Percentiles rank a stretch among this genome's conserved stretches.
Conservation (phyloP, 495 filamentous ascomycete species). For the Aspergillus funiculosus region DNA sequence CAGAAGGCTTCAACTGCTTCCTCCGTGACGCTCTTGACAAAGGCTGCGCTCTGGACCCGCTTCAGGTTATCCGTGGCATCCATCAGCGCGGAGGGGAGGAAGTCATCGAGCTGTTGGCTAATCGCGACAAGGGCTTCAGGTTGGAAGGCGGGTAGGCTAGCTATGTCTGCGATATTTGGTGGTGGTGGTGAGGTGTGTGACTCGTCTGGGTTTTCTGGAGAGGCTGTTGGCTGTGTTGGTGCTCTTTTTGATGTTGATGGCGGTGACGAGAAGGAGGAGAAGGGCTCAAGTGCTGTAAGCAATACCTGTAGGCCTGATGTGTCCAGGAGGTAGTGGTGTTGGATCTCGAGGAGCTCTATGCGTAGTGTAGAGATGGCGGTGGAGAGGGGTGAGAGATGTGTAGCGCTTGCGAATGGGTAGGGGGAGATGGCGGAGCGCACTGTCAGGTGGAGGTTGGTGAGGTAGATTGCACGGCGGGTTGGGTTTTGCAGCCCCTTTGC, state of each 20-base stretch:
- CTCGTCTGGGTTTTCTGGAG: constrained; percentile 33
- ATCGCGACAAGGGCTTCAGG: constrained; percentile 55
- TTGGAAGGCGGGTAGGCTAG: constrained; percentile 54
- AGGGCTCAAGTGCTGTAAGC: constrained; percentile 55
- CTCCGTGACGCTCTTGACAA: constrained; percentile 71
- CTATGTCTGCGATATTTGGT: constrained; percentile 46
- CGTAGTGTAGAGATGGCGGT: constrained; percentile 36
- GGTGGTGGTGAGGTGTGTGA: no score
- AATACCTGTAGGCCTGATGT: constrained; percentile 69
- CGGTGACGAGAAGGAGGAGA: no score
- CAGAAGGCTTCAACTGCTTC: constrained; percentile 84
- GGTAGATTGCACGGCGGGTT: constrained; percentile 62
- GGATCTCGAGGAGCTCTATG: constrained; percentile 38
- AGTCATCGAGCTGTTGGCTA: constrained; percentile 79
- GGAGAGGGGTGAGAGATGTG: constrained; percentile 32
- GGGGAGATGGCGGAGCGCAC: constrained; percentile 37
- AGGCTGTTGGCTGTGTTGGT: constrained; percentile 17
- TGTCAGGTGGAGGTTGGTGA: constrained; percentile 71
- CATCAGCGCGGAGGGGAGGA: constrained; percentile 87
- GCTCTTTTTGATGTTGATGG: no score
- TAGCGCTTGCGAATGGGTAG: constrained; percentile 42
- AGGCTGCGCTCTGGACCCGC: constrained; percentile 56
- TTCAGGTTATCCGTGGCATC: constrained; percentile 80
- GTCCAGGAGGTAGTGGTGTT: constrained; percentile 58
- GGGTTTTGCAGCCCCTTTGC: constrained; percentile 54